phyloP scores from a whole-genome alignment of 169 alveolate species.

The Hepatocystis sp. region DNA sequence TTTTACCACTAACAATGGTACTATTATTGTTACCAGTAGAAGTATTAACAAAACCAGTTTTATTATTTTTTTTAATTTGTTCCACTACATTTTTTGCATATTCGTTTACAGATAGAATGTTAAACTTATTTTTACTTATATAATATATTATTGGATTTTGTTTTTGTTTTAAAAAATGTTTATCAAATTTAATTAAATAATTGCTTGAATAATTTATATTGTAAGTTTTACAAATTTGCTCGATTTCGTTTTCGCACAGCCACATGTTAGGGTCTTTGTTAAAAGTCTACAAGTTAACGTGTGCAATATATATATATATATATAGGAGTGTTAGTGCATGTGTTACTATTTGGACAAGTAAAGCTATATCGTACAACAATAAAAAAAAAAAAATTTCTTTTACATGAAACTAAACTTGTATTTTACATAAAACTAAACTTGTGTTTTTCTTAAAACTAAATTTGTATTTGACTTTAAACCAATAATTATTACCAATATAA shows the following conservation, averaged over 20 bases:
- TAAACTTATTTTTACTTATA: constrained; percentile 12
- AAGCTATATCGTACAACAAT: too few relatives aligned
- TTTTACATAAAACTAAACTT: too few relatives aligned
- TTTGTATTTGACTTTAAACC: too few relatives aligned
- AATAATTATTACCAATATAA: too few relatives aligned
- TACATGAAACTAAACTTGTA: too few relatives aligned
- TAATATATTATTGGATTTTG: constrained; percentile 14
- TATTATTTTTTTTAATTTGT: not conserved
- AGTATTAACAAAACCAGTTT: too few relatives aligned
- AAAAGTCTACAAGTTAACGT: not conserved
- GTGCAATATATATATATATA: not conserved
- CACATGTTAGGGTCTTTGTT: constrained; percentile 20
- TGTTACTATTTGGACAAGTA: too few relatives aligned
- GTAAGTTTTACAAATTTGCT: constrained; percentile 12
- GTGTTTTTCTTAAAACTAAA: too few relatives aligned
- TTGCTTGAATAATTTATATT: constrained; percentile 31
- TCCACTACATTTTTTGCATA: constrained; percentile 4
- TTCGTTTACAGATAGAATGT: constrained; percentile 1
- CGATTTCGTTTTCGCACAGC: constrained; percentile 60
- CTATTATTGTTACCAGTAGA: not conserved
- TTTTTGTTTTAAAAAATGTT: constrained; percentile 1
- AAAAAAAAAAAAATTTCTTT: too few relatives aligned
- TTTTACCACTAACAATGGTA: not conserved
- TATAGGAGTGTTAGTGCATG: too few relatives aligned
- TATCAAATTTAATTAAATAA: constrained; percentile 25